Conservation (phyloP, 2,329 filamentous ascomycete species). For the Trichophaea hybrida region DNA sequence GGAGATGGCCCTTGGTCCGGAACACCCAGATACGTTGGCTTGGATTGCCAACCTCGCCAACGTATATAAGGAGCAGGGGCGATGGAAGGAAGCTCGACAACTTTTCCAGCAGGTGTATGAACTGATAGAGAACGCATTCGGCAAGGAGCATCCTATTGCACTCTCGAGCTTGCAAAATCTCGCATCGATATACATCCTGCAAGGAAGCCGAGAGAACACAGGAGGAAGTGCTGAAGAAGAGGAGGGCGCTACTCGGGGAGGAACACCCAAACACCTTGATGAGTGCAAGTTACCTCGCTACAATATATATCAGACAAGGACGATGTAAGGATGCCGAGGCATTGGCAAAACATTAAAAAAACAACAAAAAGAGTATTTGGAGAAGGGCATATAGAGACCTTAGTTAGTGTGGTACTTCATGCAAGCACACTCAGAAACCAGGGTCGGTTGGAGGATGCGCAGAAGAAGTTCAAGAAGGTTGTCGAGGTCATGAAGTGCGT, state of each 20-base stretch:
- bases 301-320: neutral
- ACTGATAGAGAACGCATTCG: neutral
- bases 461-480: neutral
- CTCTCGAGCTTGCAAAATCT: too few relatives aligned
- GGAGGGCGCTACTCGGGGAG: conserved; percentile 5
- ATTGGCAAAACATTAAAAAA: conserved; percentile 11
- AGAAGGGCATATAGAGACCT: conserved; percentile 7
- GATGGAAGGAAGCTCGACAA: neutral
- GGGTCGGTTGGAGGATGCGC: conserved; percentile 1
- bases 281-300: conserved; percentile 11
- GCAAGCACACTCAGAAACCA: neutral
- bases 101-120: too few relatives aligned
- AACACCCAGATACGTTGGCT: conserved; percentile 5
- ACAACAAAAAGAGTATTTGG: neutral
- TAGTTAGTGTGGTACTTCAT: neutral
- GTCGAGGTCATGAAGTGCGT: neutral
- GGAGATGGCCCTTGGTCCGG: neutral
- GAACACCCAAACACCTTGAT: conserved; percentile 18
- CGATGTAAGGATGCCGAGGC: conserved; percentile 20
- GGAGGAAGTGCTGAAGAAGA: too few relatives aligned
- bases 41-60: neutral
- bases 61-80: neutral
- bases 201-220: too few relatives aligned
- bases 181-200: too few relatives aligned
- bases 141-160: too few relatives aligned